Conservation (phyloP, 257 asterid genomes). For the Cinchona pubescens region DNA sequence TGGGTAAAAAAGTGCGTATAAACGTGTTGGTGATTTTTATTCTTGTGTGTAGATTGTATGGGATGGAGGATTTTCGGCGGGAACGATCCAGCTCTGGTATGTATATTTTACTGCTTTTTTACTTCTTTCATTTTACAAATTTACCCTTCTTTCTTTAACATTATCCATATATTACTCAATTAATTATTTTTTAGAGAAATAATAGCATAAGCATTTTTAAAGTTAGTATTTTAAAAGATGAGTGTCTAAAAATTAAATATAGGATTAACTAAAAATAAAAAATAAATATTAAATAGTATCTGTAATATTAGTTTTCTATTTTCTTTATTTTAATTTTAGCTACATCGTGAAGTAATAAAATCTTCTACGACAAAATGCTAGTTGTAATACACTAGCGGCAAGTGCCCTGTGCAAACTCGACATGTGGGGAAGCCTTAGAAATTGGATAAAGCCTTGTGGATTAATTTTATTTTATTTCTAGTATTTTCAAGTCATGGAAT, state of each 20-base stretch:
- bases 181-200: too few species aligned
- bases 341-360: too few species aligned
- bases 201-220: too few species aligned
- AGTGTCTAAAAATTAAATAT: too few species aligned
- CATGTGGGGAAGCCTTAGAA: slow-evolving; percentile 5
- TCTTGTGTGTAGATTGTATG: slow-evolving; percentile 58
- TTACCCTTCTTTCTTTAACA: background rate
- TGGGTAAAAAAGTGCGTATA: slow-evolving; percentile 8
- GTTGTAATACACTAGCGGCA: background rate
- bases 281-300: too few species aligned
- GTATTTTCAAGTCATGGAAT: background rate
- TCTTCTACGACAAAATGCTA: background rate
- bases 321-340: too few species aligned
- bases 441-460: background rate
- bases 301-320: too few species aligned
- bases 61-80: slow-evolving; percentile 79
- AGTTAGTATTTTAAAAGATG: too few species aligned
- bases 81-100: slow-evolving; percentile 61
- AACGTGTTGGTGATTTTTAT: slow-evolving; percentile 9
- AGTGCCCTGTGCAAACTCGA: background rate
- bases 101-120: background rate
- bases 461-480: too few species aligned
- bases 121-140: slow-evolving; percentile 3
- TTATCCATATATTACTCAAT: background rate
- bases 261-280: too few species aligned